Conservation (phyloP, 2,329 filamentous ascomycete species). For the Orbilia javanica region DNA sequence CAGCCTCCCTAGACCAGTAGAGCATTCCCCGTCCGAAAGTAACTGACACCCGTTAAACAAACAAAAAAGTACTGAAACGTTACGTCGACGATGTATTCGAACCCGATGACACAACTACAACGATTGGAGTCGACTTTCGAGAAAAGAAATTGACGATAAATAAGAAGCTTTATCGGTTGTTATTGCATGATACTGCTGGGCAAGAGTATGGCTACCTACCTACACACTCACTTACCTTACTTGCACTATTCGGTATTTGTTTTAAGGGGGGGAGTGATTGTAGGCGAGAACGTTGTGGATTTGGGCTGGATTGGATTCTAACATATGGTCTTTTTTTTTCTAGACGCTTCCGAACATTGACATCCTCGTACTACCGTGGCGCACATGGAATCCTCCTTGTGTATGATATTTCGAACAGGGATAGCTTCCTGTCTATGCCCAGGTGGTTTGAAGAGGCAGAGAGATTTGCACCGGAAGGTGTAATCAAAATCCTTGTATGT, state of each 20-base stretch:
- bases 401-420: slow-evolving; percentile 69
- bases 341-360: slow-evolving; percentile 68
- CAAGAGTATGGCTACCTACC: slow-evolving; percentile 62
- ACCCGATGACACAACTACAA: slow-evolving; percentile 70
- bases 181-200: slow-evolving; percentile 69
- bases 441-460: slow-evolving; percentile 71
- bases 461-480: slow-evolving; percentile 68
- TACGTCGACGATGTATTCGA: slow-evolving; percentile 73
- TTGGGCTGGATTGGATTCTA: not conserved
- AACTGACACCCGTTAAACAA: slow-evolving; percentile 16
- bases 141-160: slow-evolving; percentile 71
- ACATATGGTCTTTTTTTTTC: not conserved
- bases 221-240: not conserved
- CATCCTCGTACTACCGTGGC: slow-evolving; percentile 70
- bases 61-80: slow-evolving; percentile 68
- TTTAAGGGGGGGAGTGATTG: not conserved
- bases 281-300: not conserved
- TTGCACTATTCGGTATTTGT: not conserved
- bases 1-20: not conserved
- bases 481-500: slow-evolving; percentile 69
- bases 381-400: slow-evolving; percentile 69
- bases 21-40: slow-evolving; percentile 18
- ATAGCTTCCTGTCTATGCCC: slow-evolving; percentile 70
- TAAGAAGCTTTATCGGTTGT: slow-evolving; percentile 70
- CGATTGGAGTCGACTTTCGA: slow-evolving; percentile 73